phyloP scores from a whole-genome alignment of 306 rosid species.

The Vigna angularis region DNA sequence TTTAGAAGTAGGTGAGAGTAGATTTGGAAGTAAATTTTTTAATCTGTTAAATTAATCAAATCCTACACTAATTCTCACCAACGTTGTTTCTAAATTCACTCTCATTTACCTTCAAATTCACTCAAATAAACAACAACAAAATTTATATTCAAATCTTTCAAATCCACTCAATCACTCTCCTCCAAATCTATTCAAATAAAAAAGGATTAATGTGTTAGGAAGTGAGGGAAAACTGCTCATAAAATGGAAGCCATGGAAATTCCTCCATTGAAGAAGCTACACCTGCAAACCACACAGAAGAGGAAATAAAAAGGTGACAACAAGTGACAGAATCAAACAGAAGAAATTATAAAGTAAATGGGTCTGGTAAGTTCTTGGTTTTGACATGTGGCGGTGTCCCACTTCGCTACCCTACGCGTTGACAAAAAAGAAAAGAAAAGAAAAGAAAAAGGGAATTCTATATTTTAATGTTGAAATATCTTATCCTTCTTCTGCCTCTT shows the following conservation, averaged over 20 bases:
- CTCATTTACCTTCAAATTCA: too few relatives aligned
- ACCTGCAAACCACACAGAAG: not conserved
- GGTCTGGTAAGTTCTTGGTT: constrained; percentile 17
- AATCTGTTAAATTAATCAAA: too few relatives aligned
- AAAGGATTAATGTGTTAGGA: too few relatives aligned
- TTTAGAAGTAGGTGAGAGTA: too few relatives aligned
- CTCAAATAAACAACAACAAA: too few relatives aligned
- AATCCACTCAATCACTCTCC: too few relatives aligned
- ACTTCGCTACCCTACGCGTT: not conserved
- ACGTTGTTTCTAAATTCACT: too few relatives aligned
- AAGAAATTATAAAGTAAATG: not conserved
- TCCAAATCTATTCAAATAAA: too few relatives aligned
- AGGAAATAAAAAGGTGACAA: not conserved
- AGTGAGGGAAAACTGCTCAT: too few relatives aligned
- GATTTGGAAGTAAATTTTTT: too few relatives aligned
- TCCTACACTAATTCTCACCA: too few relatives aligned
- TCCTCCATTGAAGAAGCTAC: not conserved
- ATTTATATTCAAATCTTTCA: too few relatives aligned
- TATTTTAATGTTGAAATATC: not conserved
- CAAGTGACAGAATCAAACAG: not conserved
- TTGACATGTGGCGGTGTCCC: not conserved
- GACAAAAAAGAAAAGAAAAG: not conserved
- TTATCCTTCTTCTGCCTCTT: not conserved
- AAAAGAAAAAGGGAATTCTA: not conserved
- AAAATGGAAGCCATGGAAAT: not conserved